phyloP scores from a whole-genome alignment of 2,329 filamentous ascomycete species.

The Kalaharituber pfeilii region DNA sequence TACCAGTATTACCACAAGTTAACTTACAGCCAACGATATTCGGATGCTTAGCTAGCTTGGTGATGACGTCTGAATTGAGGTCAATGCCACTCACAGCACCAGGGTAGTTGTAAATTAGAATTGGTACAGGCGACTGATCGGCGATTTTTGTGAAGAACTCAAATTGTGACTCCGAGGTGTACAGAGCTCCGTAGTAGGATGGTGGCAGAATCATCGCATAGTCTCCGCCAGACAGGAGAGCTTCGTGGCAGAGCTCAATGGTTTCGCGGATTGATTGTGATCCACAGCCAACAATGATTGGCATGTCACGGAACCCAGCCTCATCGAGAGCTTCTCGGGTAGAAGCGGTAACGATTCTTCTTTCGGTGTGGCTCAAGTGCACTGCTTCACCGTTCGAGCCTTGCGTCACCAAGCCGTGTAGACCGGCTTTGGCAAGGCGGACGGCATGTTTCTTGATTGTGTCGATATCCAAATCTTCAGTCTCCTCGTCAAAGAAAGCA shows the following conservation, averaged over 20 bases:
- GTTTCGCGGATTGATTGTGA: constrained; percentile 57
- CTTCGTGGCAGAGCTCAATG: constrained; percentile 50
- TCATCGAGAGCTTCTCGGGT: constrained; percentile 53
- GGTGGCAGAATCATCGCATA: constrained; percentile 61
- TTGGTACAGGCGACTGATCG: constrained; percentile 43
- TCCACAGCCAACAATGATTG: constrained; percentile 60
- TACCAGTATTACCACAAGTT: constrained; percentile 54
- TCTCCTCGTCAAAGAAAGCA: constrained; percentile 49
- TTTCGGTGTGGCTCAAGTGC: constrained; percentile 54
- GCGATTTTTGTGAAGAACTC: constrained; percentile 51
- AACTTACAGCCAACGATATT: constrained; percentile 54
- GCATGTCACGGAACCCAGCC: constrained; percentile 46
- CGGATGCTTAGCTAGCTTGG: constrained; percentile 41
- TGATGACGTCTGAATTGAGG: constrained; percentile 44
- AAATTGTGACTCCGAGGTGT: constrained; percentile 41
- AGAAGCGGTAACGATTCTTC: constrained; percentile 47
- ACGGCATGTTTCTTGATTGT: constrained; percentile 45
- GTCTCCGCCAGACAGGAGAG: constrained; percentile 51
- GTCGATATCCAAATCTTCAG: constrained; percentile 48
- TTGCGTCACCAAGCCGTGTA: constrained; percentile 58
- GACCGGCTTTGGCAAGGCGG: constrained; percentile 52
- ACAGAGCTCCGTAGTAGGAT: constrained; percentile 54
- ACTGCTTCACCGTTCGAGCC: constrained; percentile 73
- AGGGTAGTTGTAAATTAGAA: constrained; percentile 55
- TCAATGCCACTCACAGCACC: constrained; percentile 47